Evolutionary conservation across 768 basidiomycete genomes (phyloP).

Genomic region (Amanita jacksonii): DNA sequence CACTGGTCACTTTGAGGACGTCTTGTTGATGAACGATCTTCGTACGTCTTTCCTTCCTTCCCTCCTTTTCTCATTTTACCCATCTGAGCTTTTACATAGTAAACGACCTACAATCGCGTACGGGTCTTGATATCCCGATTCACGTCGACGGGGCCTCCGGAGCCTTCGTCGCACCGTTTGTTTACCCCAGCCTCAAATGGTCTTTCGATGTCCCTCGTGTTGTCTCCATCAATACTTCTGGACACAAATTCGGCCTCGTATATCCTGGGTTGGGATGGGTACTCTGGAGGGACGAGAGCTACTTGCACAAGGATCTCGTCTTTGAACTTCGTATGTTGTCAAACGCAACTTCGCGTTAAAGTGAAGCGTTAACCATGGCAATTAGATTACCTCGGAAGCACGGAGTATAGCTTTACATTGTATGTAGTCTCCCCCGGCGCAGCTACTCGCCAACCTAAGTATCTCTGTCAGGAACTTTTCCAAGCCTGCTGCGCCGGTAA

Average conservation of each 20-base stretch:
- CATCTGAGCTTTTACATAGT: slow-evolving; percentile 21
- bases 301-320: slow-evolving; percentile 51
- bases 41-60: slow-evolving; percentile 19
- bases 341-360: neutral
- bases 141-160: slow-evolving; percentile 61
- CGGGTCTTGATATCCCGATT: slow-evolving; percentile 51
- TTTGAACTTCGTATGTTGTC: slow-evolving; percentile 48
- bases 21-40: slow-evolving; percentile 43
- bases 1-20: slow-evolving; percentile 57
- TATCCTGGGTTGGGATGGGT: slow-evolving; percentile 55
- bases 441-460: neutral
- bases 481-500: slow-evolving; percentile 46
- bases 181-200: slow-evolving; percentile 47
- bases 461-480: slow-evolving; percentile 36
- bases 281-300: slow-evolving; percentile 48
- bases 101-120: slow-evolving; percentile 43
- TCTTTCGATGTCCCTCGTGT: slow-evolving; percentile 49
- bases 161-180: slow-evolving; percentile 58
- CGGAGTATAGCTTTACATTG: slow-evolving; percentile 54
- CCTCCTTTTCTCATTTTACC: neutral
- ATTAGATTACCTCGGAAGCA: slow-evolving; percentile 42
- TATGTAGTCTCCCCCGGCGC: slow-evolving; percentile 12
- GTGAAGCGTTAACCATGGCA: neutral
- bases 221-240: slow-evolving; percentile 41
- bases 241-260: slow-evolving; percentile 51